Evolutionary conservation across 345 rosid species (phyloP).

Genomic region (Brassica rapa): DNA sequence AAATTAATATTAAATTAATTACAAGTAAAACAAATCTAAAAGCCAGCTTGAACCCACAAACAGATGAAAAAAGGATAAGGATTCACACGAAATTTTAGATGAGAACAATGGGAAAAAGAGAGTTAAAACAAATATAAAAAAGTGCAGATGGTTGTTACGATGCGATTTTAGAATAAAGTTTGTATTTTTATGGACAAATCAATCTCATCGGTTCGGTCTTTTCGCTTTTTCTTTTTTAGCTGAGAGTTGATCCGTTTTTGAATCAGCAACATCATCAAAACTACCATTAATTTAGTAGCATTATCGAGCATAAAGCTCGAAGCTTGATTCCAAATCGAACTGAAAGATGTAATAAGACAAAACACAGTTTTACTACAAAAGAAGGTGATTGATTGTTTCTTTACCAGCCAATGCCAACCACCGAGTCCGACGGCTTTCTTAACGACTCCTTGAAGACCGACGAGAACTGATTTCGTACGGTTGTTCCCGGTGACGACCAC

Average conservation of each 20-base stretch:
- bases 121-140: conserved; percentile 2
- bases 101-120: background rate
- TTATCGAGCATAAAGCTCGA: conserved; percentile 2
- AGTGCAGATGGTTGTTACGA: conserved; percentile 25
- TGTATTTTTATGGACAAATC: conserved; percentile 27
- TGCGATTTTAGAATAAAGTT: conserved; percentile 21
- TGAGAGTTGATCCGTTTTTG: background rate
- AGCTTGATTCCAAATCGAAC: background rate
- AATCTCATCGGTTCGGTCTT: conserved; percentile 11
- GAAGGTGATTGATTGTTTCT: background rate
- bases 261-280: conserved; percentile 4
- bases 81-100: conserved; percentile 27
- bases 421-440: conserved; percentile 97
- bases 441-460: conserved; percentile 92
- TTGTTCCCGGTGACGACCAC: conserved; percentile 96
- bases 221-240: background rate
- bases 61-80: conserved; percentile 14
- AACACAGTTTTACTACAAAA: background rate
- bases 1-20: background rate
- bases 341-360: conserved; percentile 4
- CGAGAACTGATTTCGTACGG: conserved; percentile 93
- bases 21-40: conserved; percentile 30
- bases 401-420: conserved; percentile 99
- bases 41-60: conserved; percentile 43
- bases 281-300: conserved; percentile 22